phyloP scores from a whole-genome alignment of 164 flowering plant species.

The Santalum album region DNA sequence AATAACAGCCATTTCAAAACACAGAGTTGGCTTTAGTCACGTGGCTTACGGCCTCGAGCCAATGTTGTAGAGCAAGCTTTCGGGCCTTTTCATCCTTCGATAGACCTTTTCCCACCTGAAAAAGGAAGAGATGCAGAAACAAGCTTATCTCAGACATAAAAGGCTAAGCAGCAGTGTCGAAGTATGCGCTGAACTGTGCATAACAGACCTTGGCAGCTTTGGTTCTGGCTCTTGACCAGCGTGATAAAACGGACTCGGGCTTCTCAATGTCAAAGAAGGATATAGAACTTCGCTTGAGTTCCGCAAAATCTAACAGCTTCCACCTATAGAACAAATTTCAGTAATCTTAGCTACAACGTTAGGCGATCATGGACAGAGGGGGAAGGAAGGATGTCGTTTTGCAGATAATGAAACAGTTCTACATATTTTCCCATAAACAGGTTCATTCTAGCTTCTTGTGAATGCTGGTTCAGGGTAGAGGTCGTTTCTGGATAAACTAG shows the following conservation, averaged over 20 bases:
- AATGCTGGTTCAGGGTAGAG: no score
- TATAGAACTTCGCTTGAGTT: conserved; percentile 71
- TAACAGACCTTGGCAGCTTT: conserved; percentile 76
- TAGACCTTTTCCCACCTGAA: conserved; percentile 90
- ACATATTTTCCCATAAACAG: no score
- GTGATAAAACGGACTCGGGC: conserved; percentile 68
- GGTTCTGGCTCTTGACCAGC: conserved; percentile 86
- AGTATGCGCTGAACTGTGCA: neutral
- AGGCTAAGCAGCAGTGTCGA: neutral
- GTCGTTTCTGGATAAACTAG: no score
- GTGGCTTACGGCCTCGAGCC: conserved; percentile 91
- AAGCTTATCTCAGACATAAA: no score
- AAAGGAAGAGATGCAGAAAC: no score
- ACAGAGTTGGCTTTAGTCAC: neutral
- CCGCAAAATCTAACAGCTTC: conserved; percentile 79
- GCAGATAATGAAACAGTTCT: no score
- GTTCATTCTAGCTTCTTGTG: no score
- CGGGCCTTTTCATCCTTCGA: conserved; percentile 85
- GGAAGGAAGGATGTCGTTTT: no score
- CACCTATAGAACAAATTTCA: conserved; percentile 34
- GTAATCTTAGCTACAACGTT: no score
- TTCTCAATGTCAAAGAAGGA: conserved; percentile 79
- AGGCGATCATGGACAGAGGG: no score
- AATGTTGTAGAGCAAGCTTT: conserved; percentile 89
- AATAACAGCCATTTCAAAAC: neutral